A percentile compares a stretch with the other conserved stretches of the same genome.
Evolutionary conservation across 2,329 filamentous ascomycete species (phyloP).

Genomic region (Colletotrichum orbiculare): DNA sequence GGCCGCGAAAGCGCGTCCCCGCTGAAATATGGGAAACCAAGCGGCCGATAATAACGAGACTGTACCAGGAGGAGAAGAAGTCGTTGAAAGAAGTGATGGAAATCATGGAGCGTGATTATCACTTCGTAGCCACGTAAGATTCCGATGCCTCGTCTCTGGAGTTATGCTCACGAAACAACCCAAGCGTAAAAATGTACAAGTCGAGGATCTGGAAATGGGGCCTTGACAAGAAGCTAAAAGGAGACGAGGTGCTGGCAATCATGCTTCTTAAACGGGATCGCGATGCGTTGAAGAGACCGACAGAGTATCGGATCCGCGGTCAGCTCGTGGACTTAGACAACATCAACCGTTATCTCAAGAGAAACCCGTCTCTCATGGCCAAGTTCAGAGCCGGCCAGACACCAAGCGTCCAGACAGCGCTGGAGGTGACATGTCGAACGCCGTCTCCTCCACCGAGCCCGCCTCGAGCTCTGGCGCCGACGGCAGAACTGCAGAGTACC

Average conservation of each 20-base stretch:
- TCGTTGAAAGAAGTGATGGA: constrained; percentile 55
- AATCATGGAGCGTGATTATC: constrained; percentile 50
- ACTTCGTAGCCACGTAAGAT: constrained; percentile 53
- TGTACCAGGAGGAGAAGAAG: constrained; percentile 54
- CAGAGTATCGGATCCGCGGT: constrained; percentile 51
- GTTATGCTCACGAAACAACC: constrained; percentile 10
- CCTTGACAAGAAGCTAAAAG: constrained; percentile 55
- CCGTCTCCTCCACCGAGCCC: constrained; percentile 43
- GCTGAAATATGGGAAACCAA: constrained; percentile 48
- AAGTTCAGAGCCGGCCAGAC: constrained; percentile 45
- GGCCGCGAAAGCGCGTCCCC: constrained; percentile 45
- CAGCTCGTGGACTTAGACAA: constrained; percentile 52
- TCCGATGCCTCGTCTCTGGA: background rate
- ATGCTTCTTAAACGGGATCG: constrained; percentile 51
- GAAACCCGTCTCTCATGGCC: constrained; percentile 49
- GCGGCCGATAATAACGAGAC: constrained; percentile 48
- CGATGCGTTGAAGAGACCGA: constrained; percentile 46
- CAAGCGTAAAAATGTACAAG: constrained; percentile 56
- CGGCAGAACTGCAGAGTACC: constrained; percentile 39
- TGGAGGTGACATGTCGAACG: constrained; percentile 47
- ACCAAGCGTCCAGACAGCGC: constrained; percentile 45
- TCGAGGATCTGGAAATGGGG: constrained; percentile 55
- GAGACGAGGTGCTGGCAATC: constrained; percentile 53
- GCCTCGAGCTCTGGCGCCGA: constrained; percentile 38
- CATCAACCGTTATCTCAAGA: constrained; percentile 53